Evolutionary conservation across 2,329 filamentous ascomycete species (phyloP), one percentile per base, ranked within the genome.

Genomic region (Phyllosticta citrichinensis): DNA sequence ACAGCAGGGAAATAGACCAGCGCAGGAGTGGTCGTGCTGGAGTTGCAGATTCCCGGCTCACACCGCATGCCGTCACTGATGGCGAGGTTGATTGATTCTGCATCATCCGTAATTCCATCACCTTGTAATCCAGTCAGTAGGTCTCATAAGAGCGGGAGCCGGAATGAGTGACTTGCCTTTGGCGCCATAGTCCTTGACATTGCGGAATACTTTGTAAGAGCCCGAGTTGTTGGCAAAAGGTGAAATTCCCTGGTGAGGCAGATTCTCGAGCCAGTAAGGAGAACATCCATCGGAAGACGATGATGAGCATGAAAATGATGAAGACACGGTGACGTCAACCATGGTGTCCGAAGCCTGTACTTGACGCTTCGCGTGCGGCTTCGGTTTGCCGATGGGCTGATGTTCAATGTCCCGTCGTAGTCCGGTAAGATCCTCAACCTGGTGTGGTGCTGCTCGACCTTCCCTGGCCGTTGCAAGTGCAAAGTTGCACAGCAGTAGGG

Each of bases 1-100:
- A 60, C 58, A n/a, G 77, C 75, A 3, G 80, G 81, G 65, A 83
- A 83, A 68, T 83, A 84, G n/a, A 84, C 77, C 22, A 82, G 70
- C 2, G 80, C 81, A 1, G 82, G 81, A 1, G 78, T 80, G 0
- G 73, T 79, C 0, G 82, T 83, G 4, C 77, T 73, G 4, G 73
- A 75, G n/a, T 66, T 65, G 63, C 77, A 77, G 12, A 66, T 64
- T 5, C 73, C 72, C 9, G 75, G 76, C 20, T 68, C 73, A 63
- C 77, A 79, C 35, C 77, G 69, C 54, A 69, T 69, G 2, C 76
- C 76, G 25, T 69, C 68, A 1, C 68, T 72, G 47, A 78, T 76
- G 20, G 76, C 76, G 57, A 56, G 65, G 56, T 78, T 75, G 63
- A 85, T 85, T 5, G 82, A 82, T 10, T 72, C 77, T 17, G 83